Evolutionary conservation across 345 rosid species (phyloP).

Genomic region (Rhodamnia argentea): DNA sequence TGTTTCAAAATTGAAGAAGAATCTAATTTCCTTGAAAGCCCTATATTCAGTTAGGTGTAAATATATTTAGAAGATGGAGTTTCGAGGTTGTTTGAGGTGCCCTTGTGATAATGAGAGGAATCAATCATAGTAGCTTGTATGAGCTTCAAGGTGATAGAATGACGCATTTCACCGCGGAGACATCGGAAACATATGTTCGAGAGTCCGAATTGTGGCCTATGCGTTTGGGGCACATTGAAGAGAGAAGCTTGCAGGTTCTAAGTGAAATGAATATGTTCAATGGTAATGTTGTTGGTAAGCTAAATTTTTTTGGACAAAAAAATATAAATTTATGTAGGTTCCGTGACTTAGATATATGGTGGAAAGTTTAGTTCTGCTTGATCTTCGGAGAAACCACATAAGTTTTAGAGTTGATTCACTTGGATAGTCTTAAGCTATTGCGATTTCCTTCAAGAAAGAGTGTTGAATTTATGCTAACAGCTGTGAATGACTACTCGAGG

Average conservation of each 20-base stretch:
- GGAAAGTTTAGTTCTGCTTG: background rate
- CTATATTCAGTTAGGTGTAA: background rate
- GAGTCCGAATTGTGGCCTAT: background rate
- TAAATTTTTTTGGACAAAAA: too few relatives aligned
- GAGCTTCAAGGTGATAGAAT: background rate
- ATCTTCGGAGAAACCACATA: background rate
- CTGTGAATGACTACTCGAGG: background rate
- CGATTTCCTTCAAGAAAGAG: accelerated
- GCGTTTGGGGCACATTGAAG: background rate
- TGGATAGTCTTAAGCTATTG: accelerated
- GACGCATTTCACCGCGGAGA: background rate
- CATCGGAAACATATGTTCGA: background rate
- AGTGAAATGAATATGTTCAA: background rate
- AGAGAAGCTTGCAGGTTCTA: background rate
- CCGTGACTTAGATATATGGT: background rate
- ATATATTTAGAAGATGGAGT: background rate
- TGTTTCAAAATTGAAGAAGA: background rate
- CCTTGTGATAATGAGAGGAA: background rate
- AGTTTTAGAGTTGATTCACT: background rate
- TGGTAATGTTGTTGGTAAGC: background rate
- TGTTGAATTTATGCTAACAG: background rate
- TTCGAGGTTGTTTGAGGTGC: background rate
- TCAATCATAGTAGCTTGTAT: background rate
- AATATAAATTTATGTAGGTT: background rate
- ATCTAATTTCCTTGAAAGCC: background rate